These are phyloP conservation scores for Melaleuca quinquenervia DNA, from an alignment of 345 rosid genomes.

Conservation along the genomic window DNA sequence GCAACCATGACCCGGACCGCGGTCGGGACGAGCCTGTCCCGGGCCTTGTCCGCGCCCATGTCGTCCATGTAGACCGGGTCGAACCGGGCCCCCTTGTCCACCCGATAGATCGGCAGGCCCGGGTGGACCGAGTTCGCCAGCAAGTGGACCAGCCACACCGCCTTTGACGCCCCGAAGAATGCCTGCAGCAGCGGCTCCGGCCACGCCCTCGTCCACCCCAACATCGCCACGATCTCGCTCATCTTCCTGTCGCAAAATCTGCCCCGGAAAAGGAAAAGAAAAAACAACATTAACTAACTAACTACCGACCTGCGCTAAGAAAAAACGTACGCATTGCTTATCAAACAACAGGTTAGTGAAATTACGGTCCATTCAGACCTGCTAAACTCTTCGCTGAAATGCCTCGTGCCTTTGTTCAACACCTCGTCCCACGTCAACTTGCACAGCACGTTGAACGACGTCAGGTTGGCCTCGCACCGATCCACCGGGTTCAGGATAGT, in stretches of 20 bases:
- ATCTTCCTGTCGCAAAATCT: slow-evolving; percentile 78
- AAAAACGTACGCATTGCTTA: neutral
- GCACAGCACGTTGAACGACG: slow-evolving; percentile 40
- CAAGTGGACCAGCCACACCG: slow-evolving; percentile 79
- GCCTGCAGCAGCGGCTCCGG: slow-evolving; percentile 75
- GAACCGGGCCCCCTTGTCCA: slow-evolving; percentile 48
- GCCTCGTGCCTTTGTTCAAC: slow-evolving; percentile 66
- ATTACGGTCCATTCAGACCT: neutral
- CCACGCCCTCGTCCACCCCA: slow-evolving; percentile 86
- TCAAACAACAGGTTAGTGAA: neutral
- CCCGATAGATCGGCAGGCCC: slow-evolving; percentile 56
- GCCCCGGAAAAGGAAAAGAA: neutral
- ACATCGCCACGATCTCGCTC: slow-evolving; percentile 77
- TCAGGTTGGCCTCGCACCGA: slow-evolving; percentile 56
- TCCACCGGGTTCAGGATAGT: slow-evolving; percentile 67
- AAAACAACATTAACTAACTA: neutral
- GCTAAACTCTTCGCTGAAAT: slow-evolving; percentile 87
- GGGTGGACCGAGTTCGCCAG: slow-evolving; percentile 94
- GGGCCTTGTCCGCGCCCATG: slow-evolving; percentile 47
- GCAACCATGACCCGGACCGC: slow-evolving; percentile 67
- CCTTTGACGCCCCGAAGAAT: slow-evolving; percentile 77
- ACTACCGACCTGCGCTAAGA: neutral
- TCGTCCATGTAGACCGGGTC: slow-evolving; percentile 86
- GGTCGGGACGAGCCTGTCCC: slow-evolving; percentile 21
- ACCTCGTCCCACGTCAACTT: slow-evolving; percentile 86